A percentile compares a stretch with the other conserved stretches of the same genome.
Conservation (phyloP, 805 yeast genomes). For the Candida broadrunensis region DNA sequence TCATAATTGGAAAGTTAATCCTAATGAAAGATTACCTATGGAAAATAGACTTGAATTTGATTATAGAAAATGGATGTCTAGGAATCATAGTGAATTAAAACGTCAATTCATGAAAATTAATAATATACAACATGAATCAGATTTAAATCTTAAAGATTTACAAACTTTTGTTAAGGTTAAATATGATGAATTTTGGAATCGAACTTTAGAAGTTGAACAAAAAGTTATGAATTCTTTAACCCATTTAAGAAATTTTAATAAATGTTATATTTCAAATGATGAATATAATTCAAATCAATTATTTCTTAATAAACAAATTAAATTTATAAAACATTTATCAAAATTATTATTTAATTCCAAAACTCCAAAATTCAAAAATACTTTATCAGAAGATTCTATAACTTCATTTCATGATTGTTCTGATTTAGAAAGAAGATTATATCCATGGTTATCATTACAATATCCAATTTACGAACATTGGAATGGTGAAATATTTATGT, state of each 20-base stretch:
- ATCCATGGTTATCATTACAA: slow-evolving; percentile 37
- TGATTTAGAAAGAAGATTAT: slow-evolving; percentile 35
- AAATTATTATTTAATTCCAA: not conserved
- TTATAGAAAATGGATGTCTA: slow-evolving; percentile 16
- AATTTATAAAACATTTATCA: slow-evolving; percentile 7
- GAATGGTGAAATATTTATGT: slow-evolving; percentile 26
- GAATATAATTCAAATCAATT: slow-evolving; percentile 6
- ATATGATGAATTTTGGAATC: not conserved
- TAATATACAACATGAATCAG: too few species aligned
- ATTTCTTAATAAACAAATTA: slow-evolving; percentile 8
- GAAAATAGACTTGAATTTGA: slow-evolving; percentile 22
- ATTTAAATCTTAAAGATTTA: too few species aligned
- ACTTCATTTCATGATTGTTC: slow-evolving; percentile 13
- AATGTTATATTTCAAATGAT: slow-evolving; percentile 37
- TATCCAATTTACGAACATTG: slow-evolving; percentile 40
- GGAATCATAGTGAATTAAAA: not conserved
- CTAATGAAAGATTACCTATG: slow-evolving; percentile 14
- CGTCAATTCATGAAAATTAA: not conserved
- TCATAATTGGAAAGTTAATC: slow-evolving; percentile 42
- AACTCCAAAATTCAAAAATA: not conserved
- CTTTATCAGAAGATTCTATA: not conserved
- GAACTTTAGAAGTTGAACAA: slow-evolving; percentile 28
- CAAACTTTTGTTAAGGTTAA: not conserved
- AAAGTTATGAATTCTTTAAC: slow-evolving; percentile 40
- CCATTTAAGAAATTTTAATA: slow-evolving; percentile 44